These are phyloP conservation scores for Termitomyces sp. DNA, from an alignment of 768 basidiomycete genomes.

Conservation along the genomic window DNA sequence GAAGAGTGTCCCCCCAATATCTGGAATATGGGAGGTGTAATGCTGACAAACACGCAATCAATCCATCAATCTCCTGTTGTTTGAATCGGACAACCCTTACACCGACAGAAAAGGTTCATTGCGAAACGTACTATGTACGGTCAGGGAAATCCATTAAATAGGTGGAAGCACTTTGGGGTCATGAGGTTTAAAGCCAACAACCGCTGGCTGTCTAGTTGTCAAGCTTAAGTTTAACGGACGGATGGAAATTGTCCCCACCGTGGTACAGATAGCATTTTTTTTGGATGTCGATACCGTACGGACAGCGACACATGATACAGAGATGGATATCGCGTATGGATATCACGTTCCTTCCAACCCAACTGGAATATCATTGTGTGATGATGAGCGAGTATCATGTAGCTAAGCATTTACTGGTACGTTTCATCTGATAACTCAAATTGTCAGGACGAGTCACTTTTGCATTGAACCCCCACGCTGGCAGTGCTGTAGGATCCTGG, in stretches of 20 bases:
- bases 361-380: too few species aligned
- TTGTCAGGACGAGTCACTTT: not conserved
- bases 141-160: not conserved
- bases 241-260: not conserved
- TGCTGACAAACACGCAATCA: slow-evolving; percentile 19
- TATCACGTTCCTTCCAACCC: not conserved
- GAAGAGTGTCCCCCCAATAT: slow-evolving; percentile 10
- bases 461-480: not conserved
- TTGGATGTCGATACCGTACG: not conserved
- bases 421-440: not conserved
- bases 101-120: not conserved
- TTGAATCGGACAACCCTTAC: not conserved
- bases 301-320: not conserved
- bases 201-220: not conserved
- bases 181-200: not conserved
- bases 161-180: not conserved
- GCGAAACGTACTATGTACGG: not conserved
- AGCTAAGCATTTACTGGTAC: not conserved
- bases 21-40: slow-evolving; percentile 15
- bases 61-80: slow-evolving; percentile 1
- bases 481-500: not conserved
- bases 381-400: not conserved
- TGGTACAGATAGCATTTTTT: too few species aligned
- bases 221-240: not conserved
- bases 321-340: not conserved